Base-by-base conservation (phyloP, 257 asterid genomes). In the Solanum lycopersicoides region DNA sequence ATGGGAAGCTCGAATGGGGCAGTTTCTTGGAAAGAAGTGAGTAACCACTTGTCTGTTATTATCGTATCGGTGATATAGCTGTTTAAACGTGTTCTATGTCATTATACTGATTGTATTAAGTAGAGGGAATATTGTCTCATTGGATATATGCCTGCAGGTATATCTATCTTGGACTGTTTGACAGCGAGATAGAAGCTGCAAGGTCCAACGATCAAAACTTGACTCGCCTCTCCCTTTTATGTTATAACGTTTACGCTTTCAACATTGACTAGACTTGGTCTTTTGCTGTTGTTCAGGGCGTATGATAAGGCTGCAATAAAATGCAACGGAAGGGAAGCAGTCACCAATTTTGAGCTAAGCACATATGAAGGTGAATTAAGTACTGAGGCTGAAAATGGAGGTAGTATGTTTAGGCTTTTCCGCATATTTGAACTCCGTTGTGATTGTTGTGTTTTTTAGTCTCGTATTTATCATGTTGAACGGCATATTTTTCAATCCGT, bases 1-100 rank as follows among this genome's bases (percentile, higher is more conserved):
- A 53, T 97, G 99, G 99, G 99, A 97, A 91, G 99, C 99, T 90
- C 93, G 98, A 86, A 94, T 97, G 98, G 99, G 99, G 69, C 99
- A 97, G 90, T 95, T 94, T 88, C 99, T 97, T 87, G 99, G 99
- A 91, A 97, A 95, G 95, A 97, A 97, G 99, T 96, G 88, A 89
- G 97, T 88, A 71, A 71, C 60, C 71, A 71, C n/a, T 66, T 35
- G 2, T 50, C 60, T 50, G 60, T 50, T 28, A 15, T 50, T 50
- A 41, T n/a, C 34, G 14, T 50, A 76, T n/a, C 21, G 8, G 59
- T 41, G 35, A 76, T 76, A 41, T 41, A 23, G 21, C 9, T n/a
- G 63, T 42, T 77, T 42, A 77, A 42, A 47, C 4, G 79, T 71
- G 39, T 59, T 69, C 82, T 35, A 41, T 86, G 44, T 21, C 37